A percentile compares a stretch with the other conserved stretches of the same genome.
Conservation (phyloP, 805 yeast genomes). For the Yarrowia hollandica region DNA sequence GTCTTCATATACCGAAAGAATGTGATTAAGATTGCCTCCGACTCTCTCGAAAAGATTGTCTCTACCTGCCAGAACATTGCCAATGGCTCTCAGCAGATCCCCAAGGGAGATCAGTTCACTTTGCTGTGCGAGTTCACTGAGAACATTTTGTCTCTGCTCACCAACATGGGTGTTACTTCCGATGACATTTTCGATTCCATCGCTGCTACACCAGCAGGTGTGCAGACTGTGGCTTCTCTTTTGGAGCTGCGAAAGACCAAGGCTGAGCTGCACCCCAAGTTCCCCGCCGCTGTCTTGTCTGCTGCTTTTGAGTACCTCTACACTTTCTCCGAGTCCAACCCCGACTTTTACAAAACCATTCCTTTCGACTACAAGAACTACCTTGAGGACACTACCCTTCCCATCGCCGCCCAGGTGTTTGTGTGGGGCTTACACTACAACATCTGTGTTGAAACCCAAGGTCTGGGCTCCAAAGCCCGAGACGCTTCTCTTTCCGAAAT, state of each 20-base stretch:
- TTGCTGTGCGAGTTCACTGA: slow-evolving; percentile 57
- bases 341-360: slow-evolving; percentile 30
- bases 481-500: slow-evolving; percentile 31
- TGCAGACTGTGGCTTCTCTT: slow-evolving; percentile 32
- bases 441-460: slow-evolving; percentile 31
- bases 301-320: slow-evolving; percentile 38
- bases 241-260: slow-evolving; percentile 19
- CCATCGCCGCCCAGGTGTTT: slow-evolving; percentile 35
- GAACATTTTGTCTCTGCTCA: slow-evolving; percentile 66
- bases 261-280: slow-evolving; percentile 26
- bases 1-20: slow-evolving; percentile 74
- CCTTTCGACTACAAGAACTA: slow-evolving; percentile 24
- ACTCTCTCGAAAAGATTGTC: slow-evolving; percentile 53
- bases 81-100: slow-evolving; percentile 30
- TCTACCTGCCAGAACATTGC: slow-evolving; percentile 47
- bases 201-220: slow-evolving; percentile 36
- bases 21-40: slow-evolving; percentile 63
- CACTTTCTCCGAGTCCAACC: slow-evolving; percentile 39
- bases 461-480: slow-evolving; percentile 28
- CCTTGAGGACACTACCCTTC: not conserved
- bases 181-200: slow-evolving; percentile 57
- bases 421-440: slow-evolving; percentile 39
- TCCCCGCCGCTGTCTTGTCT: slow-evolving; percentile 6
- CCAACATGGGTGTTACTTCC: slow-evolving; percentile 64
- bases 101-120: slow-evolving; percentile 26